phyloP scores from a whole-genome alignment of 768 basidiomycete species.

The Pleurotus platypus region DNA sequence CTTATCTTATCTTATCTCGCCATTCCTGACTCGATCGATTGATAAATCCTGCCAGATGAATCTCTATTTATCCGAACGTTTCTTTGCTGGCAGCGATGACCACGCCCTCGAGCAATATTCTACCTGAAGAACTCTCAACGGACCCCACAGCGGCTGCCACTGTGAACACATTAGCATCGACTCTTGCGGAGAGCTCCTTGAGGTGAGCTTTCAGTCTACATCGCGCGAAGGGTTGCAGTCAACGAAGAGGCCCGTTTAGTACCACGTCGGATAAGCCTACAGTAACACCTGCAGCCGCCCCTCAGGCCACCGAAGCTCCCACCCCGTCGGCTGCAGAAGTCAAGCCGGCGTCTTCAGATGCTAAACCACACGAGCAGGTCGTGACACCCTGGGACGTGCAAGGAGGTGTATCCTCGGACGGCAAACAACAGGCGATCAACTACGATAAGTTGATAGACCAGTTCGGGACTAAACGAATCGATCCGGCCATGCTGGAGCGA shows the following conservation, averaged over 20 bases:
- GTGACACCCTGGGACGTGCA: conserved; percentile 99
- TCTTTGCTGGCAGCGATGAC: conserved; percentile 8
- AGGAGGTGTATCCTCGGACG: conserved; percentile 82
- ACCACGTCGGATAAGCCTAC: neutral
- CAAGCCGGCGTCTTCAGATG: conserved; percentile 6
- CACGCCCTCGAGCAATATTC: neutral
- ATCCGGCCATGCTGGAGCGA: conserved; percentile 72
- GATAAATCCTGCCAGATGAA: neutral
- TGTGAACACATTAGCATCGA: neutral
- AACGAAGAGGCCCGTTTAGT: neutral
- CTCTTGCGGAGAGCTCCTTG: conserved; percentile 9
- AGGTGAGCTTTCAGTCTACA: conserved; percentile 6
- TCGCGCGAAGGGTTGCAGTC: conserved; percentile 9
- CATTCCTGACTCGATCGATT: neutral
- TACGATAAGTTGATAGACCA: conserved; percentile 94
- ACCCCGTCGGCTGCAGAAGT: conserved; percentile 4
- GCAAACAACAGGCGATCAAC: conserved; percentile 90
- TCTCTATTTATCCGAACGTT: neutral
- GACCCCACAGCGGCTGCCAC: neutral
- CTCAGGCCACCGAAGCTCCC: conserved; percentile 5
- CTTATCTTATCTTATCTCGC: conserved; percentile 1
- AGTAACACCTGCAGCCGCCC: neutral
- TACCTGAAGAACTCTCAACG: neutral
- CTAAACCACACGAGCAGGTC: conserved; percentile 52
- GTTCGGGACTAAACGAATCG: conserved; percentile 87